Percentiles rank a stretch among this genome's conserved stretches.
phyloP scores from a whole-genome alignment of 1,284 basidiomycete genomes.

The Cryptococcus hybrid region DNA sequence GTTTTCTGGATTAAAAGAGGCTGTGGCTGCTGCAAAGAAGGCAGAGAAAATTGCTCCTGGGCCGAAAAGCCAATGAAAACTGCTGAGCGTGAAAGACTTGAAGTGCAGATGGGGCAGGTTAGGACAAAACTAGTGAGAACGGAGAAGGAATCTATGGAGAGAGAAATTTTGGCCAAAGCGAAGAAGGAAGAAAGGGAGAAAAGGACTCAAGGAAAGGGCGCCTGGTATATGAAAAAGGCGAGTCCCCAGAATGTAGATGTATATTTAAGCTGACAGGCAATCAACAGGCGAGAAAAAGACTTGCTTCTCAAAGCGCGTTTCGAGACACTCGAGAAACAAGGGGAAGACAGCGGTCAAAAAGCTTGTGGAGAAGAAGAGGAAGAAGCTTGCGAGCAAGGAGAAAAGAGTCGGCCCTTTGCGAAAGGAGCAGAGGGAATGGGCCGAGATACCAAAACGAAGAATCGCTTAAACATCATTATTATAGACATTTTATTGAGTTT shows the following conservation, averaged over 20 bases:
- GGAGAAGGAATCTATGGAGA: conserved; percentile 65
- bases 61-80: conserved; percentile 64
- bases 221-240: conserved; percentile 87
- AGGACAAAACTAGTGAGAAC: conserved; percentile 78
- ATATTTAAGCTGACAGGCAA: conserved; percentile 1
- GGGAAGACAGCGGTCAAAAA: conserved; percentile 79
- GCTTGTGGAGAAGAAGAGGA: conserved; percentile 83
- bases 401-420: conserved; percentile 74
- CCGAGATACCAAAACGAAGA: conserved; percentile 7
- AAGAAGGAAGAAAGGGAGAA: conserved; percentile 72
- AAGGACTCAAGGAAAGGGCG: conserved; percentile 69
- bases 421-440: conserved; percentile 18
- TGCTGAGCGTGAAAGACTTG: conserved; percentile 71
- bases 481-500: too few species aligned
- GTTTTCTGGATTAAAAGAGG: conserved; percentile 63
- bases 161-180: conserved; percentile 61
- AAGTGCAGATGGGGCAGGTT: conserved; percentile 69
- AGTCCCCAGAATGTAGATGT: conserved; percentile 5
- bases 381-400: conserved; percentile 83
- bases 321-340: conserved; percentile 67
- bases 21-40: conserved; percentile 67
- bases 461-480: not conserved
- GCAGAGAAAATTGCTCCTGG: conserved; percentile 64
- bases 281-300: conserved; percentile 67
- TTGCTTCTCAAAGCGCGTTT: conserved; percentile 70